Base-by-base conservation (phyloP, 805 yeast genomes). In the Blastobotrys peoriensis region DNA sequence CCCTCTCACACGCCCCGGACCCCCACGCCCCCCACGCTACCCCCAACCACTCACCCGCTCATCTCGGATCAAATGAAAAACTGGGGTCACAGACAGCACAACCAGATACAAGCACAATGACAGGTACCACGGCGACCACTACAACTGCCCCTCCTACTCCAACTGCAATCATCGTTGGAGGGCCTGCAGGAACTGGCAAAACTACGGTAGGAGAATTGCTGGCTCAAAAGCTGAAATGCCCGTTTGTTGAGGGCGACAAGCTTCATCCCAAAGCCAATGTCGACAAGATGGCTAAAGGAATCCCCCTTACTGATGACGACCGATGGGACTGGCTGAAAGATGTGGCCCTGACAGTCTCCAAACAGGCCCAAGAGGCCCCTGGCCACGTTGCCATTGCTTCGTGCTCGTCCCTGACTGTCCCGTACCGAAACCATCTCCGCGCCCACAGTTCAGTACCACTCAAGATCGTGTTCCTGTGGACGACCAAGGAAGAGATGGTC, bases 121-220 rank as follows among this genome's bases (percentile, higher is more conserved):
- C 30, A 8, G 13, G 13, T 8, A 13, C 8, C 30, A 25, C 8
- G 8, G 8, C 13, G 30, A 25, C 8, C 10, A 8, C 25, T 40
- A 28, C 40, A n/a, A n/a, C n/a, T n/a, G n/a, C n/a, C n/a, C n/a
- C 42, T 10, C 18, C 20, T 6, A 23, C 25, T 30, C 45, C 44
- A 8, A 35, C 38, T n/a, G 47, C 50, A 2, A 39, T 54, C 25
- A 79, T 88, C 2, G 78, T 91, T 5, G 96, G 95, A 9, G 98
- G 98, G 0, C 96, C 98, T 0, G 89, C 96, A 0, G 98, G 98
- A 5, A 84, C 96, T 1, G 98, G 98, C 1, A 93, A 93, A 61
- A 73, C 94, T 18, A 86, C 96, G 1, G 75, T 84, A 17, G 95
- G 86, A 0, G 66, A 66, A 10, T 56, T 62, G 8, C 57, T 89